phyloP scores from a whole-genome alignment of 768 basidiomycete species.

The Suillus plorans region DNA sequence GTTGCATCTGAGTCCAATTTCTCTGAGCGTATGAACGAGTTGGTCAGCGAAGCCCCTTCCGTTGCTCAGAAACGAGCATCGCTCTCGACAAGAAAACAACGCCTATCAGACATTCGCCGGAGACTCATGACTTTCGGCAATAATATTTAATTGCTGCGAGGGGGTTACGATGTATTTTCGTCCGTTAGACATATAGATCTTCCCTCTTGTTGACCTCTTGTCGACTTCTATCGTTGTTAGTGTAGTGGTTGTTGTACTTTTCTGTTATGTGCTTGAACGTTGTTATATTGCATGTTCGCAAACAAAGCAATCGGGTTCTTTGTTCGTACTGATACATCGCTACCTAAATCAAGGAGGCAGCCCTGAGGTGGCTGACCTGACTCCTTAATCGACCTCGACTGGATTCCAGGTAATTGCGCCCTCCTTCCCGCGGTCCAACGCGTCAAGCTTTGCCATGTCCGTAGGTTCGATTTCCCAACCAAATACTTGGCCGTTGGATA shows the following conservation, averaged over 20 bases:
- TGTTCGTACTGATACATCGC: no score
- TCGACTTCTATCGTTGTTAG: no score
- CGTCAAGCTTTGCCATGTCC: constrained; percentile 45
- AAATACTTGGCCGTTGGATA: constrained; percentile 43
- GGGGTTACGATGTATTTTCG: background rate
- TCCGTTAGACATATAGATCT: no score
- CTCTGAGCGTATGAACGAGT: constrained; percentile 28
- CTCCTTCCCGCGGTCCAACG: constrained; percentile 42
- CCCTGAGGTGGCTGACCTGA: background rate
- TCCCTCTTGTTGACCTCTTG: no score
- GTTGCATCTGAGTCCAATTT: constrained; percentile 14
- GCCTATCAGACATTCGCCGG: constrained; percentile 40
- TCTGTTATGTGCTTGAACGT: no score
- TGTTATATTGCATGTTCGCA: no score
- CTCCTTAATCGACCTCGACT: constrained; percentile 25
- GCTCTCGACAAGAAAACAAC: constrained; percentile 31
- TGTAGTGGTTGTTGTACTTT: no score
- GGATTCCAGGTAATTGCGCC: constrained; percentile 55
- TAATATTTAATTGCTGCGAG: background rate
- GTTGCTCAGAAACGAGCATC: constrained; percentile 36
- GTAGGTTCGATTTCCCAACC: constrained; percentile 42
- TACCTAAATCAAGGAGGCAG: no score
- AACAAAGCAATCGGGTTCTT: no score
- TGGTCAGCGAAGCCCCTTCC: constrained; percentile 44
- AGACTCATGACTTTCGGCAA: constrained; percentile 32